phyloP scores from a whole-genome alignment of 1,284 basidiomycete species.

The Pascua guehoae region DNA sequence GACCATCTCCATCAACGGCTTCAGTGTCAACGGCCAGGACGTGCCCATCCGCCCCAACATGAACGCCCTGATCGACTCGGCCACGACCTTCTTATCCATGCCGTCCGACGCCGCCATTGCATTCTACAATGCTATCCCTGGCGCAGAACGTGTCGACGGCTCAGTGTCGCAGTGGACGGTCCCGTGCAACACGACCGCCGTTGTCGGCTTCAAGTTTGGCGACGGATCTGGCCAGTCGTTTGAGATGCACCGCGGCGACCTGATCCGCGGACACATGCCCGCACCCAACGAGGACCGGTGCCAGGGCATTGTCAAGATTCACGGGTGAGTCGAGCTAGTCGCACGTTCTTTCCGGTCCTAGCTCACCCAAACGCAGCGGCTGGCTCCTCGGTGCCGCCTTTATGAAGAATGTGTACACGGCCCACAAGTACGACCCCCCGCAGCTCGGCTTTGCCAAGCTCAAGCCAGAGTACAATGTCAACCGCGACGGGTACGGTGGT shows the following conservation, averaged over 20 bases:
- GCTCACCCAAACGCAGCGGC: background rate
- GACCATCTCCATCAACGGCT: constrained; percentile 51
- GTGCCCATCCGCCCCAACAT: background rate
- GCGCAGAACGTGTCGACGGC: background rate
- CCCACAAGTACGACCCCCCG: constrained; percentile 1
- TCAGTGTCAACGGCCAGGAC: constrained; percentile 46
- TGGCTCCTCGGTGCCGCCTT: constrained; percentile 16
- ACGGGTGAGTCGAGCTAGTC: constrained; percentile 50
- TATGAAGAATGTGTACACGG: constrained; percentile 17
- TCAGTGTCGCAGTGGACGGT: constrained; percentile 51
- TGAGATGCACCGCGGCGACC: constrained; percentile 3
- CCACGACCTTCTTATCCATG: constrained; percentile 6
- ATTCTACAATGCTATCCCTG: constrained; percentile 4
- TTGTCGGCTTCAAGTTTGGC: constrained; percentile 65
- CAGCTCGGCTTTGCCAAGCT: constrained; percentile 13
- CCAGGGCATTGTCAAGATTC: background rate
- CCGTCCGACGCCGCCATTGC: background rate
- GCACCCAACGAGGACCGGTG: background rate
- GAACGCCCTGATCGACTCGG: constrained; percentile 7
- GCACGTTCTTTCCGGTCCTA: background rate
- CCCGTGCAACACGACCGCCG: constrained; percentile 67
- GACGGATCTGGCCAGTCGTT: background rate
- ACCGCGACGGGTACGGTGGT: no score
- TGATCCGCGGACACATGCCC: constrained; percentile 54
- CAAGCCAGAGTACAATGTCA: no score